phyloP scores from a whole-genome alignment of 495 filamentous ascomycete genomes.

The Trichoderma orchidacearum region DNA sequence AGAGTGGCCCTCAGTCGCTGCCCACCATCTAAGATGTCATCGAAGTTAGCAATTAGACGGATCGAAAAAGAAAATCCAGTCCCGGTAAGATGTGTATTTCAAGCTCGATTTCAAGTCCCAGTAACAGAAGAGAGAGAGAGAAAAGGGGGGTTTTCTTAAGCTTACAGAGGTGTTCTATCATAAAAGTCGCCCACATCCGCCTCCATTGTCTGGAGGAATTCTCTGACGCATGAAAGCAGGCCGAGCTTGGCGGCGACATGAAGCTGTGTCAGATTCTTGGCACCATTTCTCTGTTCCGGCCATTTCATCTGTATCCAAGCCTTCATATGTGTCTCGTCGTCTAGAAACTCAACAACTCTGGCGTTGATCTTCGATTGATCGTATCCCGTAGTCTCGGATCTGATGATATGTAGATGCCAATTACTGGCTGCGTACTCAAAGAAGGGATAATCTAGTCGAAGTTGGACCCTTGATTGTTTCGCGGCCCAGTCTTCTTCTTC shows the following conservation, averaged over 20 bases:
- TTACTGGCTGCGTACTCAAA: slow-evolving; percentile 10
- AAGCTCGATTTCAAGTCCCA: no score
- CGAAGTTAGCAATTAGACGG: not conserved
- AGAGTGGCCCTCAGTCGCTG: not conserved
- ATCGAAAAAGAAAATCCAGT: no score
- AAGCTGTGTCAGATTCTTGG: not conserved
- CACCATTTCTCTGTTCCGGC: not conserved
- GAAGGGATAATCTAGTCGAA: slow-evolving; percentile 4
- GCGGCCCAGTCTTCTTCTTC: no score
- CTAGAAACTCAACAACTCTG: not conserved
- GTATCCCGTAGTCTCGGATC: not conserved
- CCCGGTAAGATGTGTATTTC: no score
- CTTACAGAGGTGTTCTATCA: not conserved
- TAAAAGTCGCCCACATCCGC: not conserved
- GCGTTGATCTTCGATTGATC: not conserved
- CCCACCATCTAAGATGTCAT: not conserved
- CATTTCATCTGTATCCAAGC: not conserved
- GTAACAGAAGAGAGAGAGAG: not conserved
- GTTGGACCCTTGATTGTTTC: no score
- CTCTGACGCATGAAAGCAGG: not conserved
- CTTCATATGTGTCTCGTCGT: not conserved
- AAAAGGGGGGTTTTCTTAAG: not conserved
- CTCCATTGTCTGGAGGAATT: slow-evolving; percentile 2
- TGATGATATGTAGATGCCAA: slow-evolving; percentile 5
- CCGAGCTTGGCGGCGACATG: slow-evolving; percentile 2